Evolutionary conservation across 75 land plant species (phyloP), one percentile per base, ranked within the genome.

Genomic region (Pseudotsuga menziesii): DNA sequence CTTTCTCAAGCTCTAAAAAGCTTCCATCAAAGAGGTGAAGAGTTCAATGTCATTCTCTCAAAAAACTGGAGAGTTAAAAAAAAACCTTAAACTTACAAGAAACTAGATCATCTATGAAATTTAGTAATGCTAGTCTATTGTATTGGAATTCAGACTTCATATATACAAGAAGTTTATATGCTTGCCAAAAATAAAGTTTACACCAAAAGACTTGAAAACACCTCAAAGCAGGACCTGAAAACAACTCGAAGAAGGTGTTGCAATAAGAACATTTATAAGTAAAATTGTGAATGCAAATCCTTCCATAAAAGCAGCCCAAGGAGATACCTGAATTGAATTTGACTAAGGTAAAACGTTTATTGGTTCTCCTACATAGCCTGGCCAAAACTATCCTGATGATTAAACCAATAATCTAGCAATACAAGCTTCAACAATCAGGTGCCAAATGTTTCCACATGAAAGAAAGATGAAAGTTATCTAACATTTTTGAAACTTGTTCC

Each of bases 151-250:
- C 72, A 67, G 48, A 67, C 39, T 62, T 67, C 7, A 17, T 4
- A 19, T 44, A n/a, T 39, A 3, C 0, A 0, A 26, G 44, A 41
- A 41, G 4, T 41, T 41, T 41, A 5, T 41, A 41, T 41, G 44
- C 44, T 0, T 4, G 5, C 5, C 44, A 41, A 6, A 67, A 67
- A 9, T 19, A 39, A 41, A 39, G 22, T 8, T 39, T 8, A 26
- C 39, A 67, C 44, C n/a, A 67, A 67, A 20, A n/a, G 22, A 67
- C 72, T 39, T 35, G 39, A 67, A 39, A 41, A 66, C 88, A 94
- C 97, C 97, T 94, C 70, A 89, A 78, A 75, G 95, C 95, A 79
- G 95, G n/a, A n/a, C n/a, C n/a, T n/a, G n/a, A n/a, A n/a, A n/a
- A n/a, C n/a, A n/a, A n/a, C n/a, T n/a, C n/a, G n/a, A n/a, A n/a